Evolutionary conservation across 768 basidiomycete genomes (phyloP).

Genomic region (Trametes cubensis): DNA sequence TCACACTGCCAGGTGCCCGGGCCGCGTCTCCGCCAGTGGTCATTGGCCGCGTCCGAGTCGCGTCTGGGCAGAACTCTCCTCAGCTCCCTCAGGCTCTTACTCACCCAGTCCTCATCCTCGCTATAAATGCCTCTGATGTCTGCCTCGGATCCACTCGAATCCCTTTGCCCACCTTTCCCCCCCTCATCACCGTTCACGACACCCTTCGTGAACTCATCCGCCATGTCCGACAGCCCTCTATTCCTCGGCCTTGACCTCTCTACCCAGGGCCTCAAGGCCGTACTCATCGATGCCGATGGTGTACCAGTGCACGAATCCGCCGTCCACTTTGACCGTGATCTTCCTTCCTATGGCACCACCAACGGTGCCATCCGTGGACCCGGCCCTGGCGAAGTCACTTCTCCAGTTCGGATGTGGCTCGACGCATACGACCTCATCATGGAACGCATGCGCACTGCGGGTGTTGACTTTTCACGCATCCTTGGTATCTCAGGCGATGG

Average conservation of each 20-base stretch:
- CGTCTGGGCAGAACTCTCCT: not conserved
- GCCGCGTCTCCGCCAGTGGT: conserved; percentile 5
- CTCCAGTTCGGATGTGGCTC: conserved; percentile 84
- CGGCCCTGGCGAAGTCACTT: conserved; percentile 71
- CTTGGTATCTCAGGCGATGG: conserved; percentile 75
- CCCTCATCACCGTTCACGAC: not conserved
- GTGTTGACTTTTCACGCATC: conserved; percentile 61
- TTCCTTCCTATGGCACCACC: conserved; percentile 66
- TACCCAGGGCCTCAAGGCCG: conserved; percentile 83
- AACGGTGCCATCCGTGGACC: conserved; percentile 71
- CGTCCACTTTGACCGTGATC: conserved; percentile 80
- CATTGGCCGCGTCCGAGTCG: conserved; percentile 10
- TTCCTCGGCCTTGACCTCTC: conserved; percentile 88
- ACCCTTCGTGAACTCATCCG: conserved; percentile 1
- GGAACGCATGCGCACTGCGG: conserved; percentile 58
- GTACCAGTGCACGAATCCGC: conserved; percentile 66
- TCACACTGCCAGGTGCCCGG: conserved; percentile 2
- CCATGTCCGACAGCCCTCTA: conserved; percentile 34
- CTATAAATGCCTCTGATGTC: conserved; percentile 12
- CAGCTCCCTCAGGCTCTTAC: not conserved
- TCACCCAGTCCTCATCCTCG: not conserved
- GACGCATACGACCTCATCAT: conserved; percentile 81
- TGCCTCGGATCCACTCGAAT: not conserved
- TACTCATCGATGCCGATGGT: conserved; percentile 61
- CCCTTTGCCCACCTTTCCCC: conserved; percentile 5